Percentiles rank a stretch among this genome's conserved stretches.
Conservation (phyloP, 306 rosid genomes). For the Morella rubra region DNA sequence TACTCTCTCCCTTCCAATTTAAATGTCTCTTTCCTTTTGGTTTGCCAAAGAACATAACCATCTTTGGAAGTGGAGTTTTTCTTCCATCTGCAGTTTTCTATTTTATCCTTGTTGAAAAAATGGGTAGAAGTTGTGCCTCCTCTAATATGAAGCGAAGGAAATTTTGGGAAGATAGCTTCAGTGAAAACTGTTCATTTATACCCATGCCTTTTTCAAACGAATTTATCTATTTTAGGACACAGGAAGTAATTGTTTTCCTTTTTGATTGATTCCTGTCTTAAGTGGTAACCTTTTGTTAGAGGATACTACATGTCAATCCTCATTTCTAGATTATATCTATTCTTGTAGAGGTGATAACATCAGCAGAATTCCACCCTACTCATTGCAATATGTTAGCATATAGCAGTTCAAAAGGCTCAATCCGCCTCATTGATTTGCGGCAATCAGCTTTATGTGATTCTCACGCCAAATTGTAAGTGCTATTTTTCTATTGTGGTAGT, state of each 20-base stretch:
- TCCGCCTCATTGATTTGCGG: constrained; percentile 93
- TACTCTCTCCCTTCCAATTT: not conserved
- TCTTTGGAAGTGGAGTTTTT: not conserved
- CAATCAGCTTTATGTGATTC: constrained; percentile 99
- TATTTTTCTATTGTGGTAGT: constrained; percentile 10
- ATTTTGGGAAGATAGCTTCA: not conserved
- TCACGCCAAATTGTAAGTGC: constrained; percentile 82
- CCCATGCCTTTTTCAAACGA: not conserved
- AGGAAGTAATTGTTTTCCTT: not conserved
- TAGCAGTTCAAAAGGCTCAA: constrained; percentile 98
- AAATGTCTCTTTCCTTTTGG: not conserved
- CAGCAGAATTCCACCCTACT: constrained; percentile 98
- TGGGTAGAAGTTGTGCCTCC: not conserved
- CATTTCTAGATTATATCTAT: constrained; percentile 25
- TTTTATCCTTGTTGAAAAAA: not conserved
- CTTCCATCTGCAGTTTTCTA: not conserved
- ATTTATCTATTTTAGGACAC: not conserved
- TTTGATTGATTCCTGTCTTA: not conserved
- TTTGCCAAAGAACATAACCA: not conserved
- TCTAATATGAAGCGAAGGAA: not conserved
- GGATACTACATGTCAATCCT: constrained; percentile 19
- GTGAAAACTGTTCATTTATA: not conserved
- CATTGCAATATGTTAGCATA: constrained; percentile 93
- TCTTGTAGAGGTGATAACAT: constrained; percentile 94
- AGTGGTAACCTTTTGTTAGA: constrained; percentile 2